Evolutionary conservation across 2,329 filamentous ascomycete species (phyloP).

Genomic region (Curvularia spicifera): DNA sequence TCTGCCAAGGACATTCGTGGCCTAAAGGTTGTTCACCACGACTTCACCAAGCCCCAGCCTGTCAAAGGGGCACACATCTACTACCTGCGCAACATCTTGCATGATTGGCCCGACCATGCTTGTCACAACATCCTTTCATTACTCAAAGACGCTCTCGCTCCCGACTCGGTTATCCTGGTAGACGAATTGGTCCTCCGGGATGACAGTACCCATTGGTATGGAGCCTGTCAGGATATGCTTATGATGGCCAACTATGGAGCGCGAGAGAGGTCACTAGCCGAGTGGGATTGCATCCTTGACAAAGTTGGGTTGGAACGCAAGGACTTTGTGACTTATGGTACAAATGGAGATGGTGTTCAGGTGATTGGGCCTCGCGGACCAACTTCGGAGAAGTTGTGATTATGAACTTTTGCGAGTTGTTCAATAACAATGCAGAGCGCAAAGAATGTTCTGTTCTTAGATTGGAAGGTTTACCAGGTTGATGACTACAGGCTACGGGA

Average conservation of each 20-base stretch:
- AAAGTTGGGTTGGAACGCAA: constrained; percentile 14
- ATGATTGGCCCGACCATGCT: constrained; percentile 13
- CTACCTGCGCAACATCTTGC: constrained; percentile 13
- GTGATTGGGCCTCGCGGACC: constrained; percentile 3
- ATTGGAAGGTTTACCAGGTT: too few species aligned
- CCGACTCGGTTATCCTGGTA: constrained; percentile 12
- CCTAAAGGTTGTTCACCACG: constrained; percentile 7
- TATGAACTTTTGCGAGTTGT: background rate
- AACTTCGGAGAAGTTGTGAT: constrained; percentile 3
- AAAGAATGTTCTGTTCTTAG: too few species aligned
- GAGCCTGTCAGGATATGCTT: constrained; percentile 11
- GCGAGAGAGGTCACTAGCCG: constrained; percentile 8
- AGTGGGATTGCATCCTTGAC: constrained; percentile 12
- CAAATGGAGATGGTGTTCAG: constrained; percentile 13
- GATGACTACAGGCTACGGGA: too few species aligned
- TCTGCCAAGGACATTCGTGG: constrained; percentile 7
- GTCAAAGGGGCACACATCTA: constrained; percentile 7
- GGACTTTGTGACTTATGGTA: constrained; percentile 9
- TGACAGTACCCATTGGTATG: constrained; percentile 12
- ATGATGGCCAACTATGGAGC: constrained; percentile 16
- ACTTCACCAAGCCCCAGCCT: constrained; percentile 10
- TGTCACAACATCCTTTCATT: constrained; percentile 7
- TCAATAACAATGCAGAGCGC: background rate
- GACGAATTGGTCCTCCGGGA: constrained; percentile 9
- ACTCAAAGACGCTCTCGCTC: constrained; percentile 11